Base-by-base conservation (phyloP, 768 basidiomycete genomes). In the Lactifluus hygrophoroides region DNA sequence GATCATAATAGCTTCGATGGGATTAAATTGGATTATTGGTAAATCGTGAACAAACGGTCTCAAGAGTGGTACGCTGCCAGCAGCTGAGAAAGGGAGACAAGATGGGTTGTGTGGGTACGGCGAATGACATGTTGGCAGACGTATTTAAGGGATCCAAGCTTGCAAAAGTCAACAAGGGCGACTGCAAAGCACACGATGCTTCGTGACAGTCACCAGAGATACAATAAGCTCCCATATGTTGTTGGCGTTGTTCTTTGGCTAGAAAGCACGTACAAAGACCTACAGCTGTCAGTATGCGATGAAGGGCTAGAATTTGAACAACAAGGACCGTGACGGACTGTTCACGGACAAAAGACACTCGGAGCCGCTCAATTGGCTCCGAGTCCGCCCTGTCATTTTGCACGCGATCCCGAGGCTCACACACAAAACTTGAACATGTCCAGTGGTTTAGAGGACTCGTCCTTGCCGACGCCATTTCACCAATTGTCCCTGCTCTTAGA, bases 401-500 rank as follows among this genome's bases (percentile, higher is more conserved):
- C n/a, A n/a, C 48, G 27, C 34, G 21, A 14, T 38, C 23, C 4
- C 51, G 2, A 28, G 28, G 10, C 32, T 28, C 19, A 6, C 42
- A 38, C 32, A 23, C n/a, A n/a, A n/a, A 17, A 32, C 23, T 19
- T 42, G 17, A 55, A 19, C 38, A 56, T 52, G 51, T 51, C 57
- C 16, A 30, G 16, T 19, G 23, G 17, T 64, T 19, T 43, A 51
- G 62, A 66, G 11, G 38, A 58, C 14, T 9, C 49, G 23, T 61
- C 42, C 21, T 43, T 76, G n/a, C 75, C 75, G 16, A 64, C 71
- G 16, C 74, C 80, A 56, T 73, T 88, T 28, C 70, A 69, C 42
- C 65, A 65, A 45, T 76, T 90, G 42, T 79, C 85, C 21, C 68
- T 70, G n/a, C 67, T 84, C 32, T 69, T 89, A 11, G 82, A 82